Evolutionary conservation across 345 rosid species (phyloP), one percentile per base, ranked within the genome.

Genomic region (Mallotus nudiflorus): DNA sequence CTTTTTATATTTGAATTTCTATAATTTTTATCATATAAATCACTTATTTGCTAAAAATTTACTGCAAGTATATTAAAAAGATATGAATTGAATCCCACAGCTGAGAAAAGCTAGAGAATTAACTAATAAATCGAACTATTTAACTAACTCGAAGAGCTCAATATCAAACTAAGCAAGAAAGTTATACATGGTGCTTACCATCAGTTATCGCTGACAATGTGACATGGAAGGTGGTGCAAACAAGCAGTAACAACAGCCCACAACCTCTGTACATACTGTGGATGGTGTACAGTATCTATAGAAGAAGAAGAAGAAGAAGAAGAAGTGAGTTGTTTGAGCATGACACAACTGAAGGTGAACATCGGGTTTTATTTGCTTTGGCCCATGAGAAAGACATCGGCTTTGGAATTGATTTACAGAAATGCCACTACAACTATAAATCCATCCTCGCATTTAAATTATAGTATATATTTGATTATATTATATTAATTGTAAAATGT

Each of bases 231-330:
- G 77, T 76, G 60, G 81, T 28, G 63, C 66, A 82, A 44, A 89
- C 73, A 7, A 87, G 76, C 48, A 68, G 64, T 11, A 82, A 39
- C 48, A n/a, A n/a, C 48, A 89, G 69, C 65, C 78, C 49, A 13
- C 73, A 22, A n/a, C 68, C 62, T 82, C 77, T 82, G 78, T 79
- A 66, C 89, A 85, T 89, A 55, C 55, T 59, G 58, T 68, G 49
- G 18, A n/a, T n/a, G n/a, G n/a, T n/a, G n/a, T n/a, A 14, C 53
- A 49, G 28, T 66, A 39, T 52, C n/a, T 10, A 11, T 56, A 24
- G 62, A 37, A 52, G 31, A 45, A 24, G 6, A 19, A 35, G 55
- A 37, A 20, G 16, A 9, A 53, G 16, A 67, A 0, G 20, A 22
- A 45, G 48, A 64, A 9, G 9, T 19, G 68, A 58, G 78, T 54